These are phyloP conservation scores for Pyricularia grisea DNA, from an alignment of 2,329 filamentous ascomycete species.

Conservation along the genomic window DNA sequence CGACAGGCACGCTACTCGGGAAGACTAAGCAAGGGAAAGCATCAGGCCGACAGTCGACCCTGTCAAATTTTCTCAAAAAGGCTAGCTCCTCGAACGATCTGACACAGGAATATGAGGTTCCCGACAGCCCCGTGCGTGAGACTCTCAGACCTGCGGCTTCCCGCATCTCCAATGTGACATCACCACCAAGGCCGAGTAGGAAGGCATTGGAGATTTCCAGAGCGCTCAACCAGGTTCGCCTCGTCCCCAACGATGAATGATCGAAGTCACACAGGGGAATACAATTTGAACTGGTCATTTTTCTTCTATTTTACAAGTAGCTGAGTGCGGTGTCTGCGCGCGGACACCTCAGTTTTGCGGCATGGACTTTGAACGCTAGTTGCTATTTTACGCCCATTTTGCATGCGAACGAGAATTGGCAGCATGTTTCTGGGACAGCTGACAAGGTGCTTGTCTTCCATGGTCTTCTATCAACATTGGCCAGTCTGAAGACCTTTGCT, in stretches of 20 bases:
- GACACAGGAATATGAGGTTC: neutral
- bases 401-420: neutral
- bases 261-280: neutral
- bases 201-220: neutral
- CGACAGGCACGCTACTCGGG: neutral
- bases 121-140: neutral
- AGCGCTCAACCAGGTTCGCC: neutral
- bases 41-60: neutral
- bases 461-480: neutral
- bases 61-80: neutral
- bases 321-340: no score
- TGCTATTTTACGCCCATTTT: neutral
- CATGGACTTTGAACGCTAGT: neutral
- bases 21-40: neutral
- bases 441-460: neutral
- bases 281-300: neutral
- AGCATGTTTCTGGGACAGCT: neutral
- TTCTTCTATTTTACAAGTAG: neutral
- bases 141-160: neutral
- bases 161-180: neutral
- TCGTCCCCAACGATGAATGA: slow-evolving; percentile 1
- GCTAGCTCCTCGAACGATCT: neutral
- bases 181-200: neutral
- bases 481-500: neutral
- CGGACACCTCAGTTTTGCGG: neutral